Evolutionary conservation across 768 basidiomycete genomes (phyloP), one percentile per base, ranked within the genome.

Genomic region (Phanerodontia chrysosporium): DNA sequence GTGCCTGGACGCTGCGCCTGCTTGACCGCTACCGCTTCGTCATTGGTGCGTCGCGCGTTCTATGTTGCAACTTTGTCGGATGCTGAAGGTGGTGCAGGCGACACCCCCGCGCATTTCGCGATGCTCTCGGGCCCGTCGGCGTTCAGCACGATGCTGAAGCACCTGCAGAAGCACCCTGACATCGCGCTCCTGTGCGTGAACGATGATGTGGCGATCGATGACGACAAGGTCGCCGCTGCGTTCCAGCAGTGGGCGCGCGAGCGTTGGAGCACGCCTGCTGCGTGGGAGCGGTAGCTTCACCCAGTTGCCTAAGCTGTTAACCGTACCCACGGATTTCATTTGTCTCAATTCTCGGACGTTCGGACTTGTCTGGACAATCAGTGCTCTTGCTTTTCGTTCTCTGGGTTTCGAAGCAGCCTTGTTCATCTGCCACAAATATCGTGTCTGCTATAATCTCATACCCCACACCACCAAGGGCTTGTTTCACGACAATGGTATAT

Each of bases 11-110:
- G 30, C 59, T 72, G 27, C 65, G 64, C 42, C 64, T 75, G 35
- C 65, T 75, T 45, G 68, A 72, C 55, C 71, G 74, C 10, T 75
- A 75, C 58, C 67, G 71, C 30, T 74, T 73, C 60, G 67, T 68
- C 8, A 65, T 75, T 56, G 74, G 71, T 59, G 45, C 45, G 57
- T 66, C 56, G 18, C 61, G 8, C 69, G 55, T 36, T 39, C 51
- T n/a, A n/a, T n/a, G n/a, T n/a, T n/a, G n/a, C n/a, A n/a, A n/a
- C n/a, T n/a, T n/a, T n/a, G 22, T 44, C 24, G n/a, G 27, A 10
- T 58, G 32, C 49, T 32, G 39, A 44, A n/a, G 22, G 39, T 6
- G 10, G 14, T 28, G 8, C 35, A 67, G 65, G 58, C 1, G 64
- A 55, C 13, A 69, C 68, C 2, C 63, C 65, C 1, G 58, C 65